Evolutionary conservation across 2,329 filamentous ascomycete genomes (phyloP), one percentile per base, ranked within the genome.

Genomic region (Fusarium nisikadoi): DNA sequence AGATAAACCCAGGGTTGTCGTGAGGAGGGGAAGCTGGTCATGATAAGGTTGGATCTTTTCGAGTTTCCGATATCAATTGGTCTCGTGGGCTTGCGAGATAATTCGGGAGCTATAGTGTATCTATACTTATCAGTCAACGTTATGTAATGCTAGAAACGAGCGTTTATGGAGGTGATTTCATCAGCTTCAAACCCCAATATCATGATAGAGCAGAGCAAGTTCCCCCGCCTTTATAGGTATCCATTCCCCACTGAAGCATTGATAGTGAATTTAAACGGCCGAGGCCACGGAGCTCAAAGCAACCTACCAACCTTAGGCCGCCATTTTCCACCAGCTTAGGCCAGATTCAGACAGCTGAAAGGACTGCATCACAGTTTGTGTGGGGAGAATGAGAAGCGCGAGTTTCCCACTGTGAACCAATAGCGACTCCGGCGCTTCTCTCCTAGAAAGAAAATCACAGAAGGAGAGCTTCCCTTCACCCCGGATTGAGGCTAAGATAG

Each of bases 271-370:
- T 46, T 52, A 39, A 65, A 63, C 47, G 57, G 52, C 45, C 50
- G 36, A 65, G 49, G 31, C 27, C 49, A 65, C 46, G 41, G n/a
- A 65, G 62, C 46, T 65, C 50, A 43, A 33, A 66, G 43, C 10
- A 35, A 39, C 45, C 69, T 12, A 13, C 25, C 19, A 10, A 29
- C 29, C 45, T 47, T 29, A 55, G 65, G 58, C 68, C 69, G 58
- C 41, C 45, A 50, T 71, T 72, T 71, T 69, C 69, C 68, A 71
- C 38, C 54, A 52, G 56, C 43, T 57, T 47, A 52, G 47, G 45
- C 53, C 59, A 59, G 31, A 62, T 71, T 25, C 29, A 62, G 52
- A 42, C 67, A 71, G 47, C 52, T 38, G 33, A 25, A 47, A 46
- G 27, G 38, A 20, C 57, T 72, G 54, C 53, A 45, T 65, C 64